Evolutionary conservation across 1,284 basidiomycete species (phyloP).

Genomic region (Crepidotus sp.): DNA sequence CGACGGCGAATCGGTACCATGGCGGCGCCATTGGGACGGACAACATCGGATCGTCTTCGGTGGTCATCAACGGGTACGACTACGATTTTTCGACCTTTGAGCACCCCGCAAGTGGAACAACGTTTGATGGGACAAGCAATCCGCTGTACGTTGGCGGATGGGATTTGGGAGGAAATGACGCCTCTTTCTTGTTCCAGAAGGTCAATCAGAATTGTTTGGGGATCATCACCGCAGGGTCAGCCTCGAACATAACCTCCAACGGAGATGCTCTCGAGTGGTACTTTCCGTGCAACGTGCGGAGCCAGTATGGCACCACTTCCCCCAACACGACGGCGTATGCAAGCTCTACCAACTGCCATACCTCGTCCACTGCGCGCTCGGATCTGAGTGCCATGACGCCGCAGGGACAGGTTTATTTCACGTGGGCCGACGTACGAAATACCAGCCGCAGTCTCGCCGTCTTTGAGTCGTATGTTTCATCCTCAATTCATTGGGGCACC

Average conservation of each 20-base stretch:
- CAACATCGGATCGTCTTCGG: slow-evolving; percentile 67
- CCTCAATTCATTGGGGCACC: slow-evolving; percentile 5
- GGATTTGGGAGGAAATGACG: slow-evolving; percentile 78
- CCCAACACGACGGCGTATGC: slow-evolving; percentile 68
- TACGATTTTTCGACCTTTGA: slow-evolving; percentile 86
- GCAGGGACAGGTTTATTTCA: slow-evolving; percentile 86
- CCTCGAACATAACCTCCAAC: slow-evolving; percentile 56
- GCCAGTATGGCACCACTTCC: slow-evolving; percentile 54
- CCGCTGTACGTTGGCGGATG: slow-evolving; percentile 75
- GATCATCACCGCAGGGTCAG: slow-evolving; percentile 64
- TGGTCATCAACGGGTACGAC: slow-evolving; percentile 88
- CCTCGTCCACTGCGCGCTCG: slow-evolving; percentile 23
- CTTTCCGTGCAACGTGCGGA: slow-evolving; percentile 89
- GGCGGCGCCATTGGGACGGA: slow-evolving; percentile 63
- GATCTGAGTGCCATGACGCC: slow-evolving; percentile 32
- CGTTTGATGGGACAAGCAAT: slow-evolving; percentile 74
- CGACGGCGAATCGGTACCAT: slow-evolving; percentile 70
- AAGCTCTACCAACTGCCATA: slow-evolving; percentile 63
- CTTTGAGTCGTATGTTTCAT: slow-evolving; percentile 71
- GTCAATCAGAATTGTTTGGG: slow-evolving; percentile 77
- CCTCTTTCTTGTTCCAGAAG: slow-evolving; percentile 91
- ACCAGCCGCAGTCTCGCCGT: slow-evolving; percentile 79
- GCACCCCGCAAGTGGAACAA: slow-evolving; percentile 59
- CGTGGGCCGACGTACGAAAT: slow-evolving; percentile 79
- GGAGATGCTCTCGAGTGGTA: slow-evolving; percentile 71